These are phyloP conservation scores for Pseudogymnoascus sp. DNA, from an alignment of 2,329 filamentous ascomycete species.

Conservation along the genomic window DNA sequence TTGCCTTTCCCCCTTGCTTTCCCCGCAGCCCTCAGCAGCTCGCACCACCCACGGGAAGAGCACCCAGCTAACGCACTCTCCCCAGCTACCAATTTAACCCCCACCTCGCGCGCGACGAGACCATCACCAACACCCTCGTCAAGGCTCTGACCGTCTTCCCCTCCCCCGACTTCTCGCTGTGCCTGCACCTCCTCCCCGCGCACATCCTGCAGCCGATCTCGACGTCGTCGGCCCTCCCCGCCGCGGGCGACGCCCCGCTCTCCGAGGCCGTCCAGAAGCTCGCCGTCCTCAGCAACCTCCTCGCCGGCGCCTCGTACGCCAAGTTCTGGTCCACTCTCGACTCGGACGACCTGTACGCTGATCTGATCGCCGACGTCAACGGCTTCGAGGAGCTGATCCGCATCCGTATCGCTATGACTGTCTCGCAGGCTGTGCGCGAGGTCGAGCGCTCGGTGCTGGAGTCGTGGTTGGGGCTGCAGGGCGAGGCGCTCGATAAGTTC, in stretches of 20 bases:
- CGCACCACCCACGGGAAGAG: background rate
- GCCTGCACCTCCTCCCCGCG: constrained; percentile 86
- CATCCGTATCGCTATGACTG: constrained; percentile 77
- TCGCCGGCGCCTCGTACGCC: constrained; percentile 83
- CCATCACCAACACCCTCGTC: constrained; percentile 97
- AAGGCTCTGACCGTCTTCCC: constrained; percentile 97
- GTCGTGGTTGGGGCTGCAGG: constrained; percentile 66
- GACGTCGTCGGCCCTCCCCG: constrained; percentile 38
- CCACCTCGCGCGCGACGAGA: constrained; percentile 91
- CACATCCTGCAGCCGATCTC: constrained; percentile 59
- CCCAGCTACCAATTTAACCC: constrained; percentile 98
- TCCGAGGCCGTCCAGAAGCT: constrained; percentile 76
- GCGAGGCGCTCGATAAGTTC: constrained; percentile 65
- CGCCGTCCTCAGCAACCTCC: constrained; percentile 61
- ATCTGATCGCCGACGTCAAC: constrained; percentile 85
- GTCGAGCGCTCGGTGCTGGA: constrained; percentile 60
- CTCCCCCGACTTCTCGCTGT: constrained; percentile 87
- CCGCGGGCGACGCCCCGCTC: constrained; percentile 57
- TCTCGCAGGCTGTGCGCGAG: constrained; percentile 73
- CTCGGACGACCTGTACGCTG: constrained; percentile 89
- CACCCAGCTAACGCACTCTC: constrained; percentile 11
- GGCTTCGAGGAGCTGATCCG: constrained; percentile 95
- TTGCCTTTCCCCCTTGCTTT: background rate
- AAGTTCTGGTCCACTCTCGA: constrained; percentile 91
- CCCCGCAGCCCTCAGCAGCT: constrained; percentile 10